These are phyloP conservation scores for Calonectria multiphialidica DNA, from an alignment of 2,329 filamentous ascomycete species.

Conservation along the genomic window DNA sequence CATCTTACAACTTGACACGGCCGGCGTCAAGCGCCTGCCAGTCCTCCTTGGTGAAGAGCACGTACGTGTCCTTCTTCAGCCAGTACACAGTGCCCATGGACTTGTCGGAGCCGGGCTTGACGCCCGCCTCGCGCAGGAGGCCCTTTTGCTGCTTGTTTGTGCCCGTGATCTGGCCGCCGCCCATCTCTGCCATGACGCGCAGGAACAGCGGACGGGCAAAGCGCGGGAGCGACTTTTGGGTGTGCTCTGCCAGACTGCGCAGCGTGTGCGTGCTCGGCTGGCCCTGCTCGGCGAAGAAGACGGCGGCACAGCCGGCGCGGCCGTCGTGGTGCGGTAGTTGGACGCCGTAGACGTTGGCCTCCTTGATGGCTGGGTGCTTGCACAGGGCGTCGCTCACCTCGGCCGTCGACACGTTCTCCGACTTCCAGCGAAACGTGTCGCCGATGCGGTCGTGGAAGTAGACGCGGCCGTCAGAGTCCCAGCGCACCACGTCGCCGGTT, in stretches of 20 bases:
- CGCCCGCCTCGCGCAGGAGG: constrained; percentile 77
- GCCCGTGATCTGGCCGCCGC: constrained; percentile 75
- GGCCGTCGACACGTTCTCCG: constrained; percentile 84
- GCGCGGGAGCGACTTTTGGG: constrained; percentile 69
- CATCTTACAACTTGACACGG: constrained; percentile 74
- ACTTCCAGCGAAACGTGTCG: constrained; percentile 85
- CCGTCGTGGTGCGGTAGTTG: constrained; percentile 84
- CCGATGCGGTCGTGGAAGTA: constrained; percentile 87
- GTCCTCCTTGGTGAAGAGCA: constrained; percentile 73
- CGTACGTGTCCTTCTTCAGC: constrained; percentile 75
- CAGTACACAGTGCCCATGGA: constrained; percentile 70
- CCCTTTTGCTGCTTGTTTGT: constrained; percentile 94
- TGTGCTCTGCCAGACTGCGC: constrained; percentile 71
- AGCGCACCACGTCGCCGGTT: constrained; percentile 84
- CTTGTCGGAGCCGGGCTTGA: constrained; percentile 68
- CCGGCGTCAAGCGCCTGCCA: constrained; percentile 78
- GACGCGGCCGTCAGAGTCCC: constrained; percentile 76
- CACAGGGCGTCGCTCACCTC: constrained; percentile 85
- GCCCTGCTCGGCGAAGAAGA: constrained; percentile 64
- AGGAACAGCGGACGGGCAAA: constrained; percentile 86
- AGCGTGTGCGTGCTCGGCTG: constrained; percentile 60
- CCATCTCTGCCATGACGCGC: constrained; percentile 69
- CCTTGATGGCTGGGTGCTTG: constrained; percentile 72
- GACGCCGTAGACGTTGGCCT: constrained; percentile 91
- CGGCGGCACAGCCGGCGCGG: constrained; percentile 83